Percentiles rank a stretch among this genome's conserved stretches.
Evolutionary conservation across 2,329 filamentous ascomycete species (phyloP).

Genomic region (Pseudocercospora vitis): DNA sequence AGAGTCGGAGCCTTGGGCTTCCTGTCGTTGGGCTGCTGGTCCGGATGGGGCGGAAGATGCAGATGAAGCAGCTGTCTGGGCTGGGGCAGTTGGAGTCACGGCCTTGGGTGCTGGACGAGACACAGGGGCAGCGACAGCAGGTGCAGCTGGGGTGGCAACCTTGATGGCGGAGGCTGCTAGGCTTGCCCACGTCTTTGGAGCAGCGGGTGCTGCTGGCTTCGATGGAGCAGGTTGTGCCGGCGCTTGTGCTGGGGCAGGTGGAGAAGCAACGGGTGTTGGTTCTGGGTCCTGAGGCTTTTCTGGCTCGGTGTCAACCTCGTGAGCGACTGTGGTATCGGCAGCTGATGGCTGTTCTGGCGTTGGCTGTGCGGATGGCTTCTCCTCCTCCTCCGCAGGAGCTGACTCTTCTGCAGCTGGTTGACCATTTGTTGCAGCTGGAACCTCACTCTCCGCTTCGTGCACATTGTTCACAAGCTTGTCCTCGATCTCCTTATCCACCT

Average conservation of each 20-base stretch:
- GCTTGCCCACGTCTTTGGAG: constrained; percentile 70
- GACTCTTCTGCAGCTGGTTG: constrained; percentile 16
- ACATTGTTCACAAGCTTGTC: constrained; percentile 50
- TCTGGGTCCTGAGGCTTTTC: constrained; percentile 63
- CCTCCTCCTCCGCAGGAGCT: constrained; percentile 38
- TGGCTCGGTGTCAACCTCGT: constrained; percentile 45
- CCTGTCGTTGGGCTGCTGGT: constrained; percentile 39
- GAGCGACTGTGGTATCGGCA: constrained; percentile 29
- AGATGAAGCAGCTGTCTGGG: constrained; percentile 31
- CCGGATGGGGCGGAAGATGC: constrained; percentile 34
- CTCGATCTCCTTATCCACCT: constrained; percentile 75
- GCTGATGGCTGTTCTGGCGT: constrained; percentile 42
- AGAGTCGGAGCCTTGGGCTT: constrained; percentile 48
- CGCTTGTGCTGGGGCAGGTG: constrained; percentile 45
- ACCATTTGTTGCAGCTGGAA: constrained; percentile 5
- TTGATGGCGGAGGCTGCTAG: constrained; percentile 57
- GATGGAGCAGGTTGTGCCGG: constrained; percentile 56
- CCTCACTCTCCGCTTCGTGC: background rate
- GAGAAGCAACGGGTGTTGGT: constrained; percentile 53
- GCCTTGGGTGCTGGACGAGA: constrained; percentile 29
- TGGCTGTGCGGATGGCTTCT: constrained; percentile 30
- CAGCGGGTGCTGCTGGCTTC: constrained; percentile 53
- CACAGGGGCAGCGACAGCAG: constrained; percentile 39
- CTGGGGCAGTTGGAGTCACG: constrained; percentile 29
- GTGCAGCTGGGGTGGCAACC: constrained; percentile 45